These are phyloP conservation scores for Calamus simplicifolius DNA, from an alignment of 176 grass and related monocot species.

Conservation along the genomic window DNA sequence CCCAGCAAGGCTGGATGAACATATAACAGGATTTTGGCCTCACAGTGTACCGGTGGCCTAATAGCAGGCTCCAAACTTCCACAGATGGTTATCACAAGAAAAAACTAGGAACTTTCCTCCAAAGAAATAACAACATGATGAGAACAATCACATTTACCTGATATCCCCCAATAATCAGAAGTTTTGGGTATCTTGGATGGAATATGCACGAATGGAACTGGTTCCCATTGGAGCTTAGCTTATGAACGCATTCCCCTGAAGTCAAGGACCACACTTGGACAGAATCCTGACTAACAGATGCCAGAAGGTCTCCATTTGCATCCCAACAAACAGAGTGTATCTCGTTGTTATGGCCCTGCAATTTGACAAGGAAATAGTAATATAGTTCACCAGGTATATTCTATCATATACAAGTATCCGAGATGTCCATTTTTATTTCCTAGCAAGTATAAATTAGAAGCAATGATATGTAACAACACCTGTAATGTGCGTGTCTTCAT, in stretches of 20 bases:
- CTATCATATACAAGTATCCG: too few species aligned
- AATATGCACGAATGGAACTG: conserved; percentile 86
- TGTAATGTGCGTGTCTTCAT: conserved; percentile 35
- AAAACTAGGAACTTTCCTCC: too few species aligned
- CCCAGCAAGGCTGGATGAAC: too few species aligned
- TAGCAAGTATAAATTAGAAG: too few species aligned
- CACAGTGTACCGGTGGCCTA: too few species aligned
- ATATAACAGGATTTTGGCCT: too few species aligned
- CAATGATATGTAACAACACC: conserved; percentile 20
- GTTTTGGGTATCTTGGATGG: conserved; percentile 62
- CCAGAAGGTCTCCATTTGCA: conserved; percentile 65
- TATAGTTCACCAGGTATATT: too few species aligned
- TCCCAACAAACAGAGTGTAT: conserved; percentile 82
- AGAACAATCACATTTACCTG: conserved; percentile 38
- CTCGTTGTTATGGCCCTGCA: conserved; percentile 56
- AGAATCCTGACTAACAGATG: conserved; percentile 75
- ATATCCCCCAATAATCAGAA: conserved; percentile 82
- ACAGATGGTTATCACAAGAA: too few species aligned
- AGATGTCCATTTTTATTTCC: too few species aligned
- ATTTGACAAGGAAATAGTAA: conserved; percentile 2
- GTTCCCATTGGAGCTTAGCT: conserved; percentile 74
- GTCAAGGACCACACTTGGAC: conserved; percentile 74
- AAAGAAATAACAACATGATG: too few species aligned
- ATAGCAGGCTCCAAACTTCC: too few species aligned
- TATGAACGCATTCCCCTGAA: conserved; percentile 43